Base-by-base conservation (phyloP, 345 rosid genomes). In the Garcia nutans region DNA sequence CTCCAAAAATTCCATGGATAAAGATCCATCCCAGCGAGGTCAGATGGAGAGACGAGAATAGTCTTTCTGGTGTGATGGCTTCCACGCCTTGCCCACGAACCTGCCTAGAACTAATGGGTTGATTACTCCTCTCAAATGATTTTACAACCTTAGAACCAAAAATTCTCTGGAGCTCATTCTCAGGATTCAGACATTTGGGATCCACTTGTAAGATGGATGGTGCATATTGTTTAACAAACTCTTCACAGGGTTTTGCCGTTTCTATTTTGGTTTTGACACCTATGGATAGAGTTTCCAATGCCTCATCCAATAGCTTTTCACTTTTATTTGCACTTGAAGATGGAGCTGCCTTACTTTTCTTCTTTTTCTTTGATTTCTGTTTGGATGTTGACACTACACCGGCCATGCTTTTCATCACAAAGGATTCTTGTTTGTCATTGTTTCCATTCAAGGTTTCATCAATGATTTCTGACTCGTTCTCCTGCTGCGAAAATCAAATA, bases 1-100 rank as follows among this genome's bases (percentile, higher is more conserved):
- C 83, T 90, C 96, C 55, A 92, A 84, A 84, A 90, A 81, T 59
- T 92, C 98, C 97, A 94, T 92, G 17, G 96, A 89, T 71, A 94
- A 78, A 76, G 96, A 90, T 49, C 93, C 91, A 76, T 94, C 98
- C 97, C 96, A 94, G 3, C 92, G 93, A 73, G 92, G 80, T 94
- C 98, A 42, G 87, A 86, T 55, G 94, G 91, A 70, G 96, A 82
- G 56, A 92, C 85, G 63, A 94, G 72, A 76, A 88, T 74, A 41
- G 94, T 89, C 84, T 88, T 94, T 41, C 92, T 88, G 20, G 85
- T 79, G 71, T 87, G 90, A 85, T 85, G 93, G 71, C 65, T 74
- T 71, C 90, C 96, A 58, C 92, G 92, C 85, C 97, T 89, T 73
- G 87, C 92, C 8, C 94, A 72, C 90, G 89, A 49, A 81, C 77